Evolutionary conservation across 208 protist genomes (phyloP).

Genomic region (Acanthamoeba castellanii): DNA sequence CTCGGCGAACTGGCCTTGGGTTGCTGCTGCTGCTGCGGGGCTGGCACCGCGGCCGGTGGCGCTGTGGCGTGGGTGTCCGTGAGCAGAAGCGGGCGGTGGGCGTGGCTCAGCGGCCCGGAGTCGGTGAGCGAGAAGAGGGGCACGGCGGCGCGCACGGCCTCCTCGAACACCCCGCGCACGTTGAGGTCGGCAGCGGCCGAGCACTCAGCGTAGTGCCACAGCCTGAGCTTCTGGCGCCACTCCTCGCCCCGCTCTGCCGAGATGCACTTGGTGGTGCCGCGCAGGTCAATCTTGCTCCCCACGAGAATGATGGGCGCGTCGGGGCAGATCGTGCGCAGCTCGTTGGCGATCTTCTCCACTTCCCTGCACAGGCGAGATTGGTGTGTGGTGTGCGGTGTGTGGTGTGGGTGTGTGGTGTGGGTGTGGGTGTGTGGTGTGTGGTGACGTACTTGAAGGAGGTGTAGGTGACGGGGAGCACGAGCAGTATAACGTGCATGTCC

Average conservation of each 20-base stretch:
- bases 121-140: constrained; percentile 29
- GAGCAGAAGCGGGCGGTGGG: not conserved
- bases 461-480: not conserved
- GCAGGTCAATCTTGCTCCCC: constrained; percentile 15
- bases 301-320: constrained; percentile 32
- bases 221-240: not conserved
- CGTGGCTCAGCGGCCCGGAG: not conserved
- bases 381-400: too few relatives aligned
- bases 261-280: constrained; percentile 14
- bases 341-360: constrained; percentile 1
- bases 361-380: not conserved
- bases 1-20: not conserved
- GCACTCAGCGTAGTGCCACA: constrained; percentile 18
- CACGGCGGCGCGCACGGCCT: constrained; percentile 9
- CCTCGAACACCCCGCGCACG: not conserved
- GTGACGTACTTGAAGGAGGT: not conserved
- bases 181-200: not conserved
- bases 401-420: too few relatives aligned
- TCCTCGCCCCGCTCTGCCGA: not conserved
- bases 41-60: not conserved
- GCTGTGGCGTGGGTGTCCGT: not conserved
- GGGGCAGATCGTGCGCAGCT: constrained; percentile 18
- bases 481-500: not conserved
- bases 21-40: not conserved
- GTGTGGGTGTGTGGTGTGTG: not conserved